Conservation (phyloP, 2,329 filamentous ascomycete species). For the Ceratocystis alfenasii region DNA sequence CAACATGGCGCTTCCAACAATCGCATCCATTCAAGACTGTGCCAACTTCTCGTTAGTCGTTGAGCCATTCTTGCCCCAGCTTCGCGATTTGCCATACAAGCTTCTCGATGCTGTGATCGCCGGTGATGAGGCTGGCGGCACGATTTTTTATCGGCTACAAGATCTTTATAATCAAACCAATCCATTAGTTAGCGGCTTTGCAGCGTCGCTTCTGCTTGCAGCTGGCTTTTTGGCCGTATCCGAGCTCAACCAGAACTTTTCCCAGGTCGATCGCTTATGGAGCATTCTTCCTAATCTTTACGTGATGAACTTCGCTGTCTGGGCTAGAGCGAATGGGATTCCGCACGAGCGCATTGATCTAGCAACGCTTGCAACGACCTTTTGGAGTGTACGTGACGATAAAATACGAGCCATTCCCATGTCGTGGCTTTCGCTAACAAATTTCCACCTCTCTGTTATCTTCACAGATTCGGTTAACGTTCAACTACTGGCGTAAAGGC, state of each 20-base stretch:
- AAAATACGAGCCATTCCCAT: background rate
- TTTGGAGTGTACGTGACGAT: slow-evolving; percentile 61
- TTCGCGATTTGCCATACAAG: slow-evolving; percentile 56
- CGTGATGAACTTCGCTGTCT: slow-evolving; percentile 71
- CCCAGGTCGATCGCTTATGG: slow-evolving; percentile 92
- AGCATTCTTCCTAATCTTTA: slow-evolving; percentile 80
- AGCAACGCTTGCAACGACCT: slow-evolving; percentile 52
- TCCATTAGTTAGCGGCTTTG: slow-evolving; percentile 64
- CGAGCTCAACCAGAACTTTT: slow-evolving; percentile 86
- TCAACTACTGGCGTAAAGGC: slow-evolving; percentile 93
- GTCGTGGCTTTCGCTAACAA: slow-evolving; percentile 13
- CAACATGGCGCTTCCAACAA: slow-evolving; percentile 57
- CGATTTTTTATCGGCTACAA: background rate
- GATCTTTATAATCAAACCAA: slow-evolving; percentile 73
- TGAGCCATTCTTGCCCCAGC: slow-evolving; percentile 58
- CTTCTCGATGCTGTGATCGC: slow-evolving; percentile 48
- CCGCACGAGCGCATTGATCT: slow-evolving; percentile 60
- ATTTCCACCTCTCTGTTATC: background rate
- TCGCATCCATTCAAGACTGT: slow-evolving; percentile 61
- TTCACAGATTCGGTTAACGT: slow-evolving; percentile 65
- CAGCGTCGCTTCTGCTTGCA: slow-evolving; percentile 58
- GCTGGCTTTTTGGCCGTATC: slow-evolving; percentile 61
- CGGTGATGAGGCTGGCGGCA: slow-evolving; percentile 26
- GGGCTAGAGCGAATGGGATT: slow-evolving; percentile 64
- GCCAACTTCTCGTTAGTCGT: slow-evolving; percentile 65